Evolutionary conservation across 2,329 filamentous ascomycete species (phyloP), one percentile per base, ranked within the genome.

Genomic region (Sclerotinia spermophila): DNA sequence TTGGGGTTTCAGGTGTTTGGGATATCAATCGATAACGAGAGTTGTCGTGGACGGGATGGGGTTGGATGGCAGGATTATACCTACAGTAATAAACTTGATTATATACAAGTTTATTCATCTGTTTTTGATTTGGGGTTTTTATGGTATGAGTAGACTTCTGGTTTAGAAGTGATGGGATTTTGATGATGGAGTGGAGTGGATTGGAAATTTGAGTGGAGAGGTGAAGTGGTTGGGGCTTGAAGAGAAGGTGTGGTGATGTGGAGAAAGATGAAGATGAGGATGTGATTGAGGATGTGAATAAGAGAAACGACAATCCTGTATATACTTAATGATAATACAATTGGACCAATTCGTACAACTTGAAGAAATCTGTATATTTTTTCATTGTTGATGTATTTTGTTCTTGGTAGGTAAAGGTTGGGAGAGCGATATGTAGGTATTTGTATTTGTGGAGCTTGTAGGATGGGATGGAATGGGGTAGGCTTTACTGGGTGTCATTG

Each of bases 81-180:
- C 60, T 62, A 62, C 19, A 45, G 60, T 48, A 45, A 33, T 48
- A 62, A 33, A n/a, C 60, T 62, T 62, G 60, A 62, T 35, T 15
- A 35, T 62, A 48, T n/a, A 62, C 60, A 62, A 62, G 60, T 62
- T 62, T 62, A 62, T 62, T 35, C 48, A 13, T 62, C 42, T 62
- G 59, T 51, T 53, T 27, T 62, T 30, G n/a, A n/a, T n/a, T 48
- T n/a, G 17, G 38, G 21, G 24, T 44, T 19, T 35, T 15, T 35
- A 62, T 45, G 42, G 21, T 11, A 17, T 35, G 27, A 48, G 21
- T 17, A 48, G 19, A 44, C 59, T 61, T 61, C 10, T n/a, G 45
- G 7, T 51, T 21, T 35, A 11, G 55, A 11, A 13, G 55, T 10
- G 19, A 33, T 33, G 53, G 53, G 19, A 33, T 24, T 21, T 3